These are phyloP conservation scores for Taiozyma sp. DNA, from an alignment of 1,139 yeast genomes.

Conservation along the genomic window DNA sequence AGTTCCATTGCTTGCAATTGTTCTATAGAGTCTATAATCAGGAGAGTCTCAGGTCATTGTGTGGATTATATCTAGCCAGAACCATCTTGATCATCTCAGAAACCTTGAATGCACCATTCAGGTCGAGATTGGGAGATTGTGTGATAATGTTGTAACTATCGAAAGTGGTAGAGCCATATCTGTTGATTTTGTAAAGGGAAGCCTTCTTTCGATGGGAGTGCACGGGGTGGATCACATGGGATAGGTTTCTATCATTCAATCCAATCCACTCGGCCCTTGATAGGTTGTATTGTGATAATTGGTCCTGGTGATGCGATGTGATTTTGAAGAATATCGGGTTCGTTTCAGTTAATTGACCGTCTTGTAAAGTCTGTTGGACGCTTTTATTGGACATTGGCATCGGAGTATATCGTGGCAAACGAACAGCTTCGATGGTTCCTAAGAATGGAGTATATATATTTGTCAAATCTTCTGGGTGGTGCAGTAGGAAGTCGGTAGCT, in stretches of 20 bases:
- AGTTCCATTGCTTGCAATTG: background rate
- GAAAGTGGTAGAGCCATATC: background rate
- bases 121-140: constrained; percentile 1
- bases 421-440: background rate
- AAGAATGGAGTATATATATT: background rate
- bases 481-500: background rate
- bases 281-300: background rate
- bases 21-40: background rate
- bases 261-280: background rate
- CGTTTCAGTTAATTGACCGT: background rate
- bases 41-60: background rate
- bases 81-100: background rate
- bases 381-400: background rate
- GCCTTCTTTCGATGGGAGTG: background rate
- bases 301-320: background rate
- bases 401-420: background rate
- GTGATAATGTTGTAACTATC: background rate
- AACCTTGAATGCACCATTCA: background rate
- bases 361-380: background rate
- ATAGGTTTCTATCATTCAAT: background rate
- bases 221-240: background rate
- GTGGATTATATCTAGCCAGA: background rate
- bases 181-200: background rate
- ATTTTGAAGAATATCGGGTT: background rate
- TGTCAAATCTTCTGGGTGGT: constrained; percentile 1